Conservation (phyloP, 2,329 filamentous ascomycete genomes). For the Calonectria ilicicola region DNA sequence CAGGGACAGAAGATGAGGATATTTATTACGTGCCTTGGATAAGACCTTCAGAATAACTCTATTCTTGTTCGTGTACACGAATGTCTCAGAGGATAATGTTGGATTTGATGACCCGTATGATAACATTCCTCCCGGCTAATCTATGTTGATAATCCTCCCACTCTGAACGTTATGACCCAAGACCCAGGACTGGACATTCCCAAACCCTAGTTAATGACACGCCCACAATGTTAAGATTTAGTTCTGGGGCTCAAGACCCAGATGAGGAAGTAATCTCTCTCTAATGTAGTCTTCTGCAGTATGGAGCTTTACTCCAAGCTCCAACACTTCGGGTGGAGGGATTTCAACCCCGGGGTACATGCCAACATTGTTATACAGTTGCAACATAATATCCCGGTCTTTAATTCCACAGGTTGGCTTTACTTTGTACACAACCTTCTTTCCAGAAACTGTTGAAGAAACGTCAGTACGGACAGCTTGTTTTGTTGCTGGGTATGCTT, state of each 20-base stretch:
- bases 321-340: not conserved
- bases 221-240: not conserved
- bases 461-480: rapidly evolving
- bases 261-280: not conserved
- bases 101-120: no score
- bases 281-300: not conserved
- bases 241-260: not conserved
- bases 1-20: no score
- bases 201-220: no score
- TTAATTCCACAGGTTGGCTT: not conserved
- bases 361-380: not conserved
- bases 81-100: no score
- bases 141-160: no score
- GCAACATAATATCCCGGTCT: not conserved
- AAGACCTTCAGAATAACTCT: no score
- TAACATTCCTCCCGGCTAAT: no score
- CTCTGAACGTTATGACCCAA: no score
- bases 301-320: not conserved
- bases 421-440: not conserved
- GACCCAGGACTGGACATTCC: no score
- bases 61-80: no score
- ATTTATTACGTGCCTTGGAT: no score
- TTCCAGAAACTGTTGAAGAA: not conserved
- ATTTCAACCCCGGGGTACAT: not conserved
- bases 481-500: not conserved